A percentile compares a stretch with the other conserved stretches of the same genome.
Conservation (phyloP, 2,329 filamentous ascomycete species). For the Talaromyces verruculosus region DNA sequence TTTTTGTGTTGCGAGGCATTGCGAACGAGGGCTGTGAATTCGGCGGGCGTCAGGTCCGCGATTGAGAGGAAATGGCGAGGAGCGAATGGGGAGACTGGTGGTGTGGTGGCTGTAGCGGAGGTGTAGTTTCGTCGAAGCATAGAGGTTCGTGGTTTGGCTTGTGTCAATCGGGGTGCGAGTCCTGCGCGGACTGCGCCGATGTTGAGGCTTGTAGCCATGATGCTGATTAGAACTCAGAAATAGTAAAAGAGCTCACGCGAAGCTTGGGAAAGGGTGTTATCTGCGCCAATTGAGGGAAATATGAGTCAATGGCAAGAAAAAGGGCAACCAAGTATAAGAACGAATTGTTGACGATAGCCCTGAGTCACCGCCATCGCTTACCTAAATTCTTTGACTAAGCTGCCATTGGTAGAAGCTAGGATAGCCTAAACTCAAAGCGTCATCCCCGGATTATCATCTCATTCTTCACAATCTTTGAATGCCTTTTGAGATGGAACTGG, state of each 20-base stretch:
- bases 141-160: slow-evolving; percentile 28
- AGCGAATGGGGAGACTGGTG: slow-evolving; percentile 56
- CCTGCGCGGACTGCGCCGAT: slow-evolving; percentile 19
- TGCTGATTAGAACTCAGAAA: background rate
- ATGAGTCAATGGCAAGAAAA: slow-evolving; percentile 1
- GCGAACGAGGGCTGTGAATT: slow-evolving; percentile 78
- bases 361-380: slow-evolving; percentile 13
- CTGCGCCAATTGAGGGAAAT: background rate
- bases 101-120: slow-evolving; percentile 34
- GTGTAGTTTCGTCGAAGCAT: slow-evolving; percentile 37
- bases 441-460: slow-evolving; percentile 16
- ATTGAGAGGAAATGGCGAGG: slow-evolving; percentile 92
- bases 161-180: slow-evolving; percentile 27
- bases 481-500: background rate
- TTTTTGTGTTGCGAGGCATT: slow-evolving; percentile 78
- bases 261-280: background rate
- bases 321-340: background rate
- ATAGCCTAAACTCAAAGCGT: slow-evolving; percentile 11
- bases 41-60: slow-evolving; percentile 74
- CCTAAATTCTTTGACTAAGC: background rate
- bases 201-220: slow-evolving; percentile 22
- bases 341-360: slow-evolving; percentile 6
- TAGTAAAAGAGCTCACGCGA: background rate
- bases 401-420: slow-evolving; percentile 3
- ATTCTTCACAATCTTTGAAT: background rate